phyloP scores from a whole-genome alignment of 345 rosid genomes.

The Sonneratia alba region DNA sequence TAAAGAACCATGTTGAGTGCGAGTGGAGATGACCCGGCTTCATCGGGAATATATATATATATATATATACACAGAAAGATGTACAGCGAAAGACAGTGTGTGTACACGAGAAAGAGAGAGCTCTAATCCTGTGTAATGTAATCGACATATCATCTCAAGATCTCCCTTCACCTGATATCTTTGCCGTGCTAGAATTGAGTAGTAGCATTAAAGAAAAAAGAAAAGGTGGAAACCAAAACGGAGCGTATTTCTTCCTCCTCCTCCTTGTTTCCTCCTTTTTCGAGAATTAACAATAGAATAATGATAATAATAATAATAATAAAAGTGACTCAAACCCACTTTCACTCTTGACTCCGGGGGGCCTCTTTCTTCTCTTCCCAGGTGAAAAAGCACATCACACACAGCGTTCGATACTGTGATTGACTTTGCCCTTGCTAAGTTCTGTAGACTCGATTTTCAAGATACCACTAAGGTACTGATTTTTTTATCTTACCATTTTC shows the following conservation, averaged over 20 bases:
- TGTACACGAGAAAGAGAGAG: not conserved
- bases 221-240: not conserved
- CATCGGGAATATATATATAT: not conserved
- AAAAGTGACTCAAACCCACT: not conserved
- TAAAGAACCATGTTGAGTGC: not conserved
- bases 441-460: too few species aligned
- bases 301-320: too few species aligned
- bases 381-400: not conserved
- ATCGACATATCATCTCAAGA: not conserved
- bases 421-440: not conserved
- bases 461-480: too few species aligned
- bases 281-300: not conserved
- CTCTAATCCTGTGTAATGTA: not conserved
- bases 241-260: not conserved
- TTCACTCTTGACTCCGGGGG: not conserved
- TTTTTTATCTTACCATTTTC: too few species aligned
- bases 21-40: not conserved
- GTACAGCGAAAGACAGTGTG: constrained; percentile 1
- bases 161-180: not conserved
- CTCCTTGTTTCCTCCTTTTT: not conserved
- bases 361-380: not conserved
- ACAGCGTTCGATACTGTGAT: too few species aligned
- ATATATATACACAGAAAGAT: constrained; percentile 1
- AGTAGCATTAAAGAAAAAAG: not conserved
- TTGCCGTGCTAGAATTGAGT: constrained; percentile 12